Conservation (phyloP, 176 grass and related monocot species). For the Bromus sterilis region DNA sequence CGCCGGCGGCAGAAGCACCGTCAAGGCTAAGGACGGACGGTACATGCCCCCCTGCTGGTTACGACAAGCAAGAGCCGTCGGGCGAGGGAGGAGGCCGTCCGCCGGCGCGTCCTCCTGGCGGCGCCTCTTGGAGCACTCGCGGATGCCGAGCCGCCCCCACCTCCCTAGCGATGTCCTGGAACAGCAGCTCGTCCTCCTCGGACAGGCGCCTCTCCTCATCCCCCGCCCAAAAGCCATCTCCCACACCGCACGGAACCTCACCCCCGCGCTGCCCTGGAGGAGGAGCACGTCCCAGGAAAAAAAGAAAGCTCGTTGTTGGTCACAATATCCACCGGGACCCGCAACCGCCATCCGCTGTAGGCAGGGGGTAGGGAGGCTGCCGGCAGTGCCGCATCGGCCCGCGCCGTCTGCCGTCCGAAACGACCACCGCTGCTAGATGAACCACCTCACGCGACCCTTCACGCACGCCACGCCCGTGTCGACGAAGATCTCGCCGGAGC, state of each 20-base stretch:
- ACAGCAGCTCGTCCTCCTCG: not conserved
- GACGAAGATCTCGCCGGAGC: no score
- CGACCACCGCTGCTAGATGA: no score
- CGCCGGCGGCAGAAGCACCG: not conserved
- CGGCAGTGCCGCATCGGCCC: no score
- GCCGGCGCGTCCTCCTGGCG: not conserved
- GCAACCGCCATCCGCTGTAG: no score
- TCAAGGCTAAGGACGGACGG: not conserved
- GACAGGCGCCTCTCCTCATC: not conserved
- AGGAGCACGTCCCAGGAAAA: not conserved
- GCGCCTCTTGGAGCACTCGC: not conserved
- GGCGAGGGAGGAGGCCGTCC: not conserved
- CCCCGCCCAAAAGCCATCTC: slow-evolving; percentile 1
- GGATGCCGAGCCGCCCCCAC: not conserved
- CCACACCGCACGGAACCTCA: not conserved
- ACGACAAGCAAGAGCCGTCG: not conserved
- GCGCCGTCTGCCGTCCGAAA: no score
- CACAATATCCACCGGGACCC: no score
- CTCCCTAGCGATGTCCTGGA: not conserved
- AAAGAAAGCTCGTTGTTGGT: no score
- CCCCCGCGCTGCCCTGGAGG: no score
- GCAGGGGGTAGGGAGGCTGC: no score
- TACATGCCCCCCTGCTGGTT: not conserved
- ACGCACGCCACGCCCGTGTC: no score
- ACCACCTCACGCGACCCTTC: no score